phyloP scores from a whole-genome alignment of 495 filamentous ascomycete species.

The Thozetella sp. region DNA sequence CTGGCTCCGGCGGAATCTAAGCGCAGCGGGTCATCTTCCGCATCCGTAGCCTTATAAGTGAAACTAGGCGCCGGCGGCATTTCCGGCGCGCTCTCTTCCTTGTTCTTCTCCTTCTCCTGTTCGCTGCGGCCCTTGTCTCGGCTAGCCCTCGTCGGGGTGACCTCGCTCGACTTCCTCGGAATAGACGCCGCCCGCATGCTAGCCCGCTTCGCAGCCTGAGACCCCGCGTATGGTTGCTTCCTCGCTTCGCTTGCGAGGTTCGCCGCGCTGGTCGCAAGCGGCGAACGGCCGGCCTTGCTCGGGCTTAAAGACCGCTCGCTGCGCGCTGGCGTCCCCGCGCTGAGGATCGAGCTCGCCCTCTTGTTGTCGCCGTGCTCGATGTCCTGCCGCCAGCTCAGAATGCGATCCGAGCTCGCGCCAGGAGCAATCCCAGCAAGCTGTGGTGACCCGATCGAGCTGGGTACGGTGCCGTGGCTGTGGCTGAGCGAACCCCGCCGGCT shows the following conservation, averaged over 20 bases:
- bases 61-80: conserved; percentile 36
- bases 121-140: conserved; percentile 5
- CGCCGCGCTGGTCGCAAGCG: conserved; percentile 25
- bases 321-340: conserved; percentile 29
- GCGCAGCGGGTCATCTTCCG: conserved; percentile 25
- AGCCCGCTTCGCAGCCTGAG: conserved; percentile 13
- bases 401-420: conserved; percentile 69
- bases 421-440: conserved; percentile 39
- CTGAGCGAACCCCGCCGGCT: conserved; percentile 57
- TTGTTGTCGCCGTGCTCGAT: conserved; percentile 47
- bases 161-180: conserved; percentile 22
- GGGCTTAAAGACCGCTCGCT: conserved; percentile 54
- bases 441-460: conserved; percentile 25
- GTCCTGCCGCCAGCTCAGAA: conserved; percentile 88
- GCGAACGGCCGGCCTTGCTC: conserved; percentile 36
- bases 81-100: conserved; percentile 13
- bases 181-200: conserved; percentile 19
- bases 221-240: conserved; percentile 36
- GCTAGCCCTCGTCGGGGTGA: conserved; percentile 10
- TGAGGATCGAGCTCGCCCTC: conserved; percentile 25
- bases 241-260: conserved; percentile 42
- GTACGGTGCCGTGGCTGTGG: conserved; percentile 13
- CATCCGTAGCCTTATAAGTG: conserved; percentile 30
- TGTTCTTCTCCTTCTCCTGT: conserved; percentile 13
- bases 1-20: conserved; percentile 24